Conservation (phyloP, 331 rosid genomes). For the Dryas integrifolia region DNA sequence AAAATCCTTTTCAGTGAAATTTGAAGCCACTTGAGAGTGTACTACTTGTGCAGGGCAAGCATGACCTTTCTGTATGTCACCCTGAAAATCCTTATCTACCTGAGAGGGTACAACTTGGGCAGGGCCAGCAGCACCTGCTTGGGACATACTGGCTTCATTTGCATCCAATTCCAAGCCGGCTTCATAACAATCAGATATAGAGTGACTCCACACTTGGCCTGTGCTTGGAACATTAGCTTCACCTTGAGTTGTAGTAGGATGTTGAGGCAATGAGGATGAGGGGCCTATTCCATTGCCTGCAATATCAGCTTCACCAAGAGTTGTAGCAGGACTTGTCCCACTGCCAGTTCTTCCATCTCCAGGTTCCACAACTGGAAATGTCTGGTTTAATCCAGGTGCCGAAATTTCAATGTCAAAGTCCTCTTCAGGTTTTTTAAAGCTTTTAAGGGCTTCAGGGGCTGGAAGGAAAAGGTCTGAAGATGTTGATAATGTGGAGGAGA, state of each 20-base stretch:
- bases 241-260: neutral
- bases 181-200: constrained; percentile 5
- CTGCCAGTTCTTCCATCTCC: constrained; percentile 3
- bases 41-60: neutral
- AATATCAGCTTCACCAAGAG: constrained; percentile 6
- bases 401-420: neutral
- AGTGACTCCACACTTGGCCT: neutral
- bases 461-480: constrained; percentile 5
- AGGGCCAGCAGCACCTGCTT: neutral
- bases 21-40: neutral
- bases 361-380: constrained; percentile 8
- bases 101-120: neutral
- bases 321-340: constrained; percentile 11
- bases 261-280: neutral
- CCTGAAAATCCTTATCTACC: neutral
- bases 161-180: neutral
- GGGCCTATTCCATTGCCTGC: neutral
- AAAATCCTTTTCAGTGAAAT: constrained; percentile 31
- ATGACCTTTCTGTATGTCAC: too few relatives aligned
- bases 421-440: neutral
- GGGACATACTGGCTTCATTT: neutral
- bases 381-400: constrained; percentile 10
- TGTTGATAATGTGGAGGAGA: constrained; percentile 4
- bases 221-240: neutral
- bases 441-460: neutral